Base-by-base conservation (phyloP, 139 green algal genomes). In the Haematococcus sp. region DNA sequence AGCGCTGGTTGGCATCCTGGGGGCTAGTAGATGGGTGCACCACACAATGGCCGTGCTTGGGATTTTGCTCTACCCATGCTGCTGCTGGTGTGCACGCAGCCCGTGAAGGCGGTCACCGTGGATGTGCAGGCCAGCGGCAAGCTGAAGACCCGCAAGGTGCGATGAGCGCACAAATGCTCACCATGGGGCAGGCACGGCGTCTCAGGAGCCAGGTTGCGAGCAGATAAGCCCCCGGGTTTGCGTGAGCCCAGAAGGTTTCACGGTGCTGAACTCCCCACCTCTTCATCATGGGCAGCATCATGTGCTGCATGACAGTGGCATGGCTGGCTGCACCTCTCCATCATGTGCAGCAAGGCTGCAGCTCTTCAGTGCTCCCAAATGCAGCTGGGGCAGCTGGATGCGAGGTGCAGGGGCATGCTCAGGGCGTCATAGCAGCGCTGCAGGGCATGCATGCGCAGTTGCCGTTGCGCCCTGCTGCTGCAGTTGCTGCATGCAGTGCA, bases 81-180 rank as follows among this genome's bases (percentile, higher is more conserved):
- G 11, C 11, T 49, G 40, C 40, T 19, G 7, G 40, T 11, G 7
- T 49, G 40, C 7, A 7, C 40, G 44, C 76, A 81, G 73, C 69
- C 74, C 15, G 74, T 66, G 20, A 84, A 77, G 75, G 60, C 63
- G 2, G 43, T 61, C 23, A 65, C 77, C 13, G 70, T 81, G 16
- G 71, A 72, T 27, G 76, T 83, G 69, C 30, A 71, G 25, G 43
- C 40, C 23, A 44, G 56, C 25, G 76, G 74, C 54, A 89, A 94
- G 81, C 80, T 92, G 55, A 94, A 94, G 81, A 94, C 88, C 22
- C 77, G 84, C 74, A 94, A 94, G 89, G 86, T 91, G 46, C 15
- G 70, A 11, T 20, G 60, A 43, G n/a, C n/a, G n/a, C n/a, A n/a
- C n/a, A n/a, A n/a, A n/a, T n/a, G n/a, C n/a, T n/a, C n/a, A n/a